Evolutionary conservation across 257 asterid genomes (phyloP), one percentile per base, ranked within the genome.

Genomic region (Solanum etuberosum): DNA sequence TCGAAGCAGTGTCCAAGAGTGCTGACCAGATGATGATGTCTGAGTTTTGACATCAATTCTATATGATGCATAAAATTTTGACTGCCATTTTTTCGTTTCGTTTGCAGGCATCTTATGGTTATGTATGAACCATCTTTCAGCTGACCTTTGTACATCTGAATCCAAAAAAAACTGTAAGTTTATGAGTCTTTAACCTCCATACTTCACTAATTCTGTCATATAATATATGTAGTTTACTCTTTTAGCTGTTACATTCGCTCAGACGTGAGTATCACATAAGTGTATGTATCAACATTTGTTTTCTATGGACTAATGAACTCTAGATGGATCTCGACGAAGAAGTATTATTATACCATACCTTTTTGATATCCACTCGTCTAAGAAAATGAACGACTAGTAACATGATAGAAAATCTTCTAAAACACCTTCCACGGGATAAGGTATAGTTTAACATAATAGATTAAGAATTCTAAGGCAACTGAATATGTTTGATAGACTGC

Each of bases 1-100:
- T 94, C 98, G 10, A 96, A 94, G 93, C 99, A 96, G 91, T 95
- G 98, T 68, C 99, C 99, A 73, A 95, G 94, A 88, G 97, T 90
- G 82, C 98, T 94, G 83, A 90, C 95, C 93, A 96, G 89, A 89
- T 96, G 94, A 32, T 89, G 95, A 84, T 96, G 98, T 80, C 99
- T 93, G 83, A 96, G 97, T 88, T 94, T 96, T 0, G 98, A 92
- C 86, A 94, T 89, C 92, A 91, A 71, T 87, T 96, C 99, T 9
- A 95, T 87, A 87, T 92, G 96, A 86, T 92, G 93, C 98, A 91
- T 93, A 8, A 92, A 90, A 91, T 90, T 90, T 83, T 91, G 98
- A 81, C 86, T 92, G 83, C 88, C 91, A 80, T 87, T 92, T 87
- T 90, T 91, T 90, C 89, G 91, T 89, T 92, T 93, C 92, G 91